These are phyloP conservation scores for Cyclanthera cordifolia DNA, from an alignment of 306 rosid genomes.

Conservation along the genomic window DNA sequence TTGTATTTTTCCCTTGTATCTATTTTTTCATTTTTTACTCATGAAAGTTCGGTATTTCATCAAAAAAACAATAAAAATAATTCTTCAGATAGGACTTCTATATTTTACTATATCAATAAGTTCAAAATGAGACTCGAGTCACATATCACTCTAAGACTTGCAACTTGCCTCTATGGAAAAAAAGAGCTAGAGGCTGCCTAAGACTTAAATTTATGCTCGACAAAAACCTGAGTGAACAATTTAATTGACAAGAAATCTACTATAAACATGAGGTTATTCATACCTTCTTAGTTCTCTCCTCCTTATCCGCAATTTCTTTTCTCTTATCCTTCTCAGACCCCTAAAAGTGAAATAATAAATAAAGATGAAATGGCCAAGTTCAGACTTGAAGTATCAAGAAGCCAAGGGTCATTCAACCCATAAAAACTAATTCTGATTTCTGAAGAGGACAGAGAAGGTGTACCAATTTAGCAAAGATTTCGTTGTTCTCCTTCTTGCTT, in stretches of 20 bases:
- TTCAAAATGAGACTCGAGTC: neutral
- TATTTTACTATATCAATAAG: neutral
- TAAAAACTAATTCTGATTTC: neutral
- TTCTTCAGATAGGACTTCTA: neutral
- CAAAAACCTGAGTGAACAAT: neutral
- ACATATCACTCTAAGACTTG: neutral
- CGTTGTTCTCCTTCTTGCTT: conserved; percentile 69
- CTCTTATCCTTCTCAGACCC: conserved; percentile 88
- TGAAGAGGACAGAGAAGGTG: neutral
- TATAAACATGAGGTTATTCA: neutral
- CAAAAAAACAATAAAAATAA: neutral
- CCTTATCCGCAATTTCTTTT: conserved; percentile 71
- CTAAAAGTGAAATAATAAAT: conserved; percentile 23
- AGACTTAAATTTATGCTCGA: neutral
- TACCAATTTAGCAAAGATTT: conserved; percentile 74
- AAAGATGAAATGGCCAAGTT: neutral
- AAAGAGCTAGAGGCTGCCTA: neutral
- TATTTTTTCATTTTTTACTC: too few species aligned
- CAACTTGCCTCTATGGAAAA: neutral
- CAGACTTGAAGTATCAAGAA: neutral
- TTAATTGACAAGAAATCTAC: neutral
- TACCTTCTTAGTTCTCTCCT: conserved; percentile 76
- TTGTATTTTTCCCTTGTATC: too few species aligned
- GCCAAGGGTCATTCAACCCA: conserved; percentile 1
- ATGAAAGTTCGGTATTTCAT: too few species aligned